Conservation (phyloP, 192 early-diverging fungal species). For the Lobulomyces angularis region DNA sequence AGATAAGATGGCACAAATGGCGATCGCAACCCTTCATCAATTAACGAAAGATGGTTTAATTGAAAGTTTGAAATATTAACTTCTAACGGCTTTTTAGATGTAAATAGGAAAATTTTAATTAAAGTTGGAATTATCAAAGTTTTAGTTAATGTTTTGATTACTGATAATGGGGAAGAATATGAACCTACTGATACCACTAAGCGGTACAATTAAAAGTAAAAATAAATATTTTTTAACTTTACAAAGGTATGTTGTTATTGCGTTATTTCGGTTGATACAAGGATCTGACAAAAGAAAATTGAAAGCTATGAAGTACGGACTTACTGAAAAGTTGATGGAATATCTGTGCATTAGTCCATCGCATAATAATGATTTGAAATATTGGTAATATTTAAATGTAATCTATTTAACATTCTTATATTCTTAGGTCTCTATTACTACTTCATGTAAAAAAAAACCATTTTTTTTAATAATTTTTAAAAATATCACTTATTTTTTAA, state of each 20-base stretch:
- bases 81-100: slow-evolving; percentile 36
- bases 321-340: slow-evolving; percentile 41
- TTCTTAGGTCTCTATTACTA: slow-evolving; percentile 4
- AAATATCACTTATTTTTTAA: not conserved
- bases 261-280: slow-evolving; percentile 41
- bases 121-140: slow-evolving; percentile 47
- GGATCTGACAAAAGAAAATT: slow-evolving; percentile 43
- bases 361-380: slow-evolving; percentile 62
- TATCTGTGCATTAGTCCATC: slow-evolving; percentile 38
- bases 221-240: no score
- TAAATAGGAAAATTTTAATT: slow-evolving; percentile 40
- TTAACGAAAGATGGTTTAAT: slow-evolving; percentile 39
- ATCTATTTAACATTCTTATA: not conserved
- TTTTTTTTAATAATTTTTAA: no score
- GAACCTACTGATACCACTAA: no score
- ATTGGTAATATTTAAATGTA: slow-evolving; percentile 51
- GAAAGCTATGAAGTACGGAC: slow-evolving; percentile 41
- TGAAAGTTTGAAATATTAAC: not conserved
- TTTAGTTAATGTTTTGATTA: slow-evolving; percentile 37
- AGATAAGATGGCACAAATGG: slow-evolving; percentile 36
- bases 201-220: no score
- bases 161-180: slow-evolving; percentile 35
- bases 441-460: no score
- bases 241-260: slow-evolving; percentile 49
- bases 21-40: slow-evolving; percentile 53